These are phyloP conservation scores for Mucor circinelloides DNA, from an alignment of 371 early-diverging fungal species.

Conservation along the genomic window DNA sequence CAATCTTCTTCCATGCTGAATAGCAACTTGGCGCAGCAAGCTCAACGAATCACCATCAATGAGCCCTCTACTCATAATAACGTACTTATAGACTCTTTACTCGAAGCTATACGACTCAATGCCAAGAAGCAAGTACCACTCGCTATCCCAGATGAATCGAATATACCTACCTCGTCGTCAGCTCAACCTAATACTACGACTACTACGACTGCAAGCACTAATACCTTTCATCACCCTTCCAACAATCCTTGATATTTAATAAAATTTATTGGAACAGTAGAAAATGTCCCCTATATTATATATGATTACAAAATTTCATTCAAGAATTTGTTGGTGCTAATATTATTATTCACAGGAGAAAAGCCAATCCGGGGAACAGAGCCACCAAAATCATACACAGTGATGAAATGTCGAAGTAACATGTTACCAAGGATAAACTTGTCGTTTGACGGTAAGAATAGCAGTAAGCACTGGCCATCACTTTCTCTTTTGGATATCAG, in stretches of 20 bases:
- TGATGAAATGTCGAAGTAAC: conserved; percentile 38
- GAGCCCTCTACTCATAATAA: not conserved
- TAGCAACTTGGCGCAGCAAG: not conserved
- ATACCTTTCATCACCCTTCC: not conserved
- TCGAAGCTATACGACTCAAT: conserved; percentile 5
- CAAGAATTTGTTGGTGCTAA: not conserved
- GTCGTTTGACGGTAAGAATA: conserved; percentile 28
- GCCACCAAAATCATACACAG: conserved; percentile 51
- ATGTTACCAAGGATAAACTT: conserved; percentile 45
- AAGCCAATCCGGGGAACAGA: conserved; percentile 40
- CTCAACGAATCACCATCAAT: not conserved
- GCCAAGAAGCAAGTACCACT: not conserved
- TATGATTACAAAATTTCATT: not conserved
- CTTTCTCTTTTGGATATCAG: conserved; percentile 18
- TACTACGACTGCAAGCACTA: not conserved
- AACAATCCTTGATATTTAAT: not conserved
- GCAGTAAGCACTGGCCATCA: conserved; percentile 31
- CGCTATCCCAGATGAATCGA: not conserved
- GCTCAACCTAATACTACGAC: not conserved
- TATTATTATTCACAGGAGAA: conserved; percentile 18
- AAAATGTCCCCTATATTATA: not conserved
- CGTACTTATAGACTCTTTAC: not conserved
- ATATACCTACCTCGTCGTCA: not conserved
- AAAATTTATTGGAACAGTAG: not conserved
- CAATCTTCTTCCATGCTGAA: conserved; percentile 5